Conservation (phyloP, 352 stramenopile genomes). For the Pythium diclinum region DNA sequence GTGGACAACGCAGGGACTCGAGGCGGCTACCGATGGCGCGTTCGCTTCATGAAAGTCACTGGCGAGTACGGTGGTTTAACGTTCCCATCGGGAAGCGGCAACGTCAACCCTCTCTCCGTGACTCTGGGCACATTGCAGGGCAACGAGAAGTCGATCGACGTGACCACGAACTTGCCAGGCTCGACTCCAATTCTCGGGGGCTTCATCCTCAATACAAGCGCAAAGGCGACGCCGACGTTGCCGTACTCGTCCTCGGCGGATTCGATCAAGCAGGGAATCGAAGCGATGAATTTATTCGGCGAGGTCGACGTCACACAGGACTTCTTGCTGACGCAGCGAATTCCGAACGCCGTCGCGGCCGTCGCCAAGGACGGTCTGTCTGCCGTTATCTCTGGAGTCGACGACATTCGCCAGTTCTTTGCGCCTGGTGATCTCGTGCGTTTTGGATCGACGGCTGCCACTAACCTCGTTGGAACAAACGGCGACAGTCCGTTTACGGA, state of each 20-base stretch:
- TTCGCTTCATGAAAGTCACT: constrained; percentile 72
- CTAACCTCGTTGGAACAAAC: constrained; percentile 56
- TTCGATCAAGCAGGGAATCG: constrained; percentile 66
- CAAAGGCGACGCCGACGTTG: constrained; percentile 43
- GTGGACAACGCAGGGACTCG: constrained; percentile 73
- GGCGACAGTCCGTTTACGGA: constrained; percentile 61
- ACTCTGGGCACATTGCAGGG: constrained; percentile 38
- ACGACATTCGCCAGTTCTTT: constrained; percentile 63
- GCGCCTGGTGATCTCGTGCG: constrained; percentile 62
- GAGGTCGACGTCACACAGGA: constrained; percentile 63
- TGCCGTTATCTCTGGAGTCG: constrained; percentile 45
- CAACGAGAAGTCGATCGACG: constrained; percentile 44
- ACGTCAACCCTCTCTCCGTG: constrained; percentile 54
- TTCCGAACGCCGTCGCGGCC: constrained; percentile 50
- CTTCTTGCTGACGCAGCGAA: constrained; percentile 49
- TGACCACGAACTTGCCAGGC: constrained; percentile 50
- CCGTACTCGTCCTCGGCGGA: constrained; percentile 56
- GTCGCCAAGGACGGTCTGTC: constrained; percentile 48
- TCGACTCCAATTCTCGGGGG: constrained; percentile 46
- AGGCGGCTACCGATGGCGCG: constrained; percentile 77
- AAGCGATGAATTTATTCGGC: constrained; percentile 73
- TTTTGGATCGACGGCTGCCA: constrained; percentile 40
- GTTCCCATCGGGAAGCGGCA: constrained; percentile 76
- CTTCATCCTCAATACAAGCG: constrained; percentile 47
- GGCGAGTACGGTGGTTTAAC: constrained; percentile 69